A percentile compares a stretch with the other conserved stretches of the same genome.
phyloP scores from a whole-genome alignment of 192 early-diverging fungal genomes.

The Coemansia sp. region DNA sequence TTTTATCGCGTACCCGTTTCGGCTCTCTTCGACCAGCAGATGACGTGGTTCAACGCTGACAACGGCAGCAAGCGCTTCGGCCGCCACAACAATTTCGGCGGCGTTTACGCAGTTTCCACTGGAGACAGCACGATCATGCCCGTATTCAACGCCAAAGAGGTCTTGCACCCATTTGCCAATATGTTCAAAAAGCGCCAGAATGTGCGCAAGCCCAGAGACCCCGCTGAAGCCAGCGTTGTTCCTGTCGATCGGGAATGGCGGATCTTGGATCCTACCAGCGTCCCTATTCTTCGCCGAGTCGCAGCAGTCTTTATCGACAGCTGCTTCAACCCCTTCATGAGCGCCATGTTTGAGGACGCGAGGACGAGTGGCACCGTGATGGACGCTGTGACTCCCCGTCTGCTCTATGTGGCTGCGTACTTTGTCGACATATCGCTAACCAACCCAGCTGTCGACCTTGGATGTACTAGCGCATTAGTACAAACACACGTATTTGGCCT shows the following conservation, averaged over 20 bases:
- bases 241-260: constrained; percentile 42
- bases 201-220: constrained; percentile 23
- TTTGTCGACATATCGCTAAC: constrained; percentile 52
- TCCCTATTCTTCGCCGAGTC: constrained; percentile 37
- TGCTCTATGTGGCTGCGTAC: constrained; percentile 48
- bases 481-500: constrained; percentile 45
- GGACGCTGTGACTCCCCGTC: constrained; percentile 24
- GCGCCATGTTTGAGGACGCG: constrained; percentile 43
- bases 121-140: constrained; percentile 52
- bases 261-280: constrained; percentile 17
- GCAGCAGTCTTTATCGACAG: constrained; percentile 47
- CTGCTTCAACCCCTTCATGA: constrained; percentile 50
- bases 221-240: not conserved
- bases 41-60: constrained; percentile 25
- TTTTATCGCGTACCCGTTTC: constrained; percentile 50
- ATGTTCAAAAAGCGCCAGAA: constrained; percentile 25
- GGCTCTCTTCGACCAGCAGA: constrained; percentile 33
- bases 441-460: constrained; percentile 46
- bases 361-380: constrained; percentile 19
- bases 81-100: constrained; percentile 70
- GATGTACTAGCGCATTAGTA: constrained; percentile 35
- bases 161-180: constrained; percentile 47
- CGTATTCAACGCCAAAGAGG: constrained; percentile 43
- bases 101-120: constrained; percentile 61
- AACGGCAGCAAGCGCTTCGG: constrained; percentile 24